A percentile compares a stretch with the other conserved stretches of the same genome.
phyloP scores from a whole-genome alignment of 2,329 filamentous ascomycete genomes.

The Aureobasidium sp. region DNA sequence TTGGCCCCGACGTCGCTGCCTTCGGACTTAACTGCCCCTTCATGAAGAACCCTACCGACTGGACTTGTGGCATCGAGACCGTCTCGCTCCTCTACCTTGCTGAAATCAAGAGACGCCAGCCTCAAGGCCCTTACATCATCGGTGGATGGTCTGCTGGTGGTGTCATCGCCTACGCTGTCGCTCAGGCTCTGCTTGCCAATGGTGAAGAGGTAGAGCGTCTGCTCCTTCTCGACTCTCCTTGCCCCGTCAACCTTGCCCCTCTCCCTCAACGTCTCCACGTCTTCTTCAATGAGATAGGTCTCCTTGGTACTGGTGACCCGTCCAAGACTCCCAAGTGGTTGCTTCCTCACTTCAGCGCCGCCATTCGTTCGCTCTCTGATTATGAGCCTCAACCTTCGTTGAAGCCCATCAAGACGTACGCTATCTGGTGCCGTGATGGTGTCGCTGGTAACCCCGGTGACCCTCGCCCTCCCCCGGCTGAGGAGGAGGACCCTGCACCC shows the following conservation, averaged over 20 bases:
- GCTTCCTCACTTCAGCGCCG: constrained; percentile 63
- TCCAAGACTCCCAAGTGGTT: constrained; percentile 64
- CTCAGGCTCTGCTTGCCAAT: constrained; percentile 40
- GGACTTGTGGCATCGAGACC: constrained; percentile 57
- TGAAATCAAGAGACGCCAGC: constrained; percentile 66
- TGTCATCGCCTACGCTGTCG: constrained; percentile 48
- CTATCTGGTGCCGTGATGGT: constrained; percentile 67
- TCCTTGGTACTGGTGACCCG: constrained; percentile 56
- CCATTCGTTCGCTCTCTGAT: constrained; percentile 59
- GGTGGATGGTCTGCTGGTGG: constrained; percentile 51
- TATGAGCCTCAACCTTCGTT: constrained; percentile 61
- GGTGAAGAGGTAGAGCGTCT: constrained; percentile 46
- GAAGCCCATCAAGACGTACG: constrained; percentile 53
- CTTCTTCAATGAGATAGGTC: constrained; percentile 65
- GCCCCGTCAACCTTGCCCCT: constrained; percentile 45
- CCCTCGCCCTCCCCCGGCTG: constrained; percentile 57
- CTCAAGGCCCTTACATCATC: constrained; percentile 51
- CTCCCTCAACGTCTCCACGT: constrained; percentile 53
- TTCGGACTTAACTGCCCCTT: constrained; percentile 61
- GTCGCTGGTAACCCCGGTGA: constrained; percentile 61
- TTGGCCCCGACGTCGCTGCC: constrained; percentile 44
- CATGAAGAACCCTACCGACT: constrained; percentile 62
- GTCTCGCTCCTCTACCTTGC: constrained; percentile 58
- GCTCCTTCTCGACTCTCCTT: constrained; percentile 47
- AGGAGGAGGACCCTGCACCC: constrained; percentile 46